Evolutionary conservation across 176 grass and related monocot genomes (phyloP).

Genomic region (Triticum aestivum): IWGSC_CS_RefSeq_v2.1 NC_057810.1:703297727-703298226

Average conservation of each 20-base stretch:
- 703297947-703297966: constrained; percentile 32
- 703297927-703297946: constrained; percentile 14
- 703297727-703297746: constrained; percentile 46
- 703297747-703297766: constrained; percentile 31
- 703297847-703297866: neutral
- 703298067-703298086: constrained; percentile 38
- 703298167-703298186: constrained; percentile 39
- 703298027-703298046: constrained; percentile 2
- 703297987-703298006: constrained; percentile 21
- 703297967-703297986: constrained; percentile 37
- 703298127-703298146: constrained; percentile 40
- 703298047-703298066: constrained; percentile 16
- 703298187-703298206: constrained; percentile 44
- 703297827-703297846: constrained; percentile 30
- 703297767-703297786: constrained; percentile 35
- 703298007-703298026: constrained; percentile 32
- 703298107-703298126: constrained; percentile 35
- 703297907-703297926: constrained; percentile 28
- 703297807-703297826: constrained; percentile 42
- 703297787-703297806: constrained; percentile 45
- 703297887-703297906: constrained; percentile 12
- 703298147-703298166: constrained; percentile 32
- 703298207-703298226: constrained; percentile 35
- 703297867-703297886: neutral
- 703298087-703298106: constrained; percentile 44